Evolutionary conservation across 129 eudicot genomes (phyloP), one percentile per base, ranked within the genome.

Genomic region (Pseudognaphalium luteoalbum): DNA sequence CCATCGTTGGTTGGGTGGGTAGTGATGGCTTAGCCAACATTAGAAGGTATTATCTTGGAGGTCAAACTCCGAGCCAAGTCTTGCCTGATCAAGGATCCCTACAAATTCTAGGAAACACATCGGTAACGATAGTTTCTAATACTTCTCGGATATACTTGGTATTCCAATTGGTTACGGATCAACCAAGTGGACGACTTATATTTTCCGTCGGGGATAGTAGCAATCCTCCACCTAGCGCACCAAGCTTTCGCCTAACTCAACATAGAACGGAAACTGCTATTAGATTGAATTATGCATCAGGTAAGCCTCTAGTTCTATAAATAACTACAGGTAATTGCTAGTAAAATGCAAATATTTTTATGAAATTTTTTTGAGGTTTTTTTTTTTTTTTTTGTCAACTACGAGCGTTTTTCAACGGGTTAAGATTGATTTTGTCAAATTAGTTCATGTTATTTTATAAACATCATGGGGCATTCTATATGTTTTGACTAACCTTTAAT

Each of bases 1-100:
- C 99, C 7, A 62, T 95, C n/a, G 95, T 89, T 32, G 97, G 97
- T 12, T 95, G 99, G 99, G 58, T 79, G 7, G 73, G 25, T 25
- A 33, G 80, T 11, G 78, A 80, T 52, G 90, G 96, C 2, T 3
- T 77, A 8, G 37, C 76, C 20, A 61, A 0, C 39, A 87, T 87
- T 73, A 83, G 78, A 69, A 86, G 34, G 66, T 95, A 91, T 68
- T 78, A 14, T 33, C 86, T 95, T 6, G 82, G 85, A 1, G 96
- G 90, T 30, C 85, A 87, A 67, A 57, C 75, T 4, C 84, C 92
- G 1, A 67, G 39, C 14, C 78, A 74, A 39, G 99, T 95, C 75
- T 58, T 52, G 58, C 77, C 67, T 39, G 78, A 80, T 81, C 64
- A 81, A 28, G 92, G 97, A 51, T 73, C 83, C 76, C 65, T 95